Conservation (phyloP, 306 rosid genomes). For the Hylodesmum podocarpum region DNA sequence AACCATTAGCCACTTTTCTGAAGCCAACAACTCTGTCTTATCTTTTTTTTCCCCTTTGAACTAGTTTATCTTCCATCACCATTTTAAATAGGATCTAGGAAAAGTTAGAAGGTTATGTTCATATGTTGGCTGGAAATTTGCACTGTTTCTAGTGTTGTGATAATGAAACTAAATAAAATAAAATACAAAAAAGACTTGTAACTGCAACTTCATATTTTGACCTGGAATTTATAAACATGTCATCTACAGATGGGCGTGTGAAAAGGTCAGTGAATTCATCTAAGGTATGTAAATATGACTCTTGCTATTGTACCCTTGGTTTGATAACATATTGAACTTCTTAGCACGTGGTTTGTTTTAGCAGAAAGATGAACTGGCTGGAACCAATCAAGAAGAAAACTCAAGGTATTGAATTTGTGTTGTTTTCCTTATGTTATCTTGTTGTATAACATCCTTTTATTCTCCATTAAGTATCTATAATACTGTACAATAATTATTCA, state of each 20-base stretch:
- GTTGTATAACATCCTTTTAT: neutral
- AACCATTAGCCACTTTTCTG: neutral
- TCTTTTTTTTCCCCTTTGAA: neutral
- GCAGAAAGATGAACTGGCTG: conserved; percentile 51
- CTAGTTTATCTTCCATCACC: neutral
- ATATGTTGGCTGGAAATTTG: neutral
- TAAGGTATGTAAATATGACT: conserved; percentile 50
- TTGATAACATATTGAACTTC: conserved; percentile 26
- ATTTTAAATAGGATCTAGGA: neutral
- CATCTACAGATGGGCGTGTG: conserved; percentile 50
- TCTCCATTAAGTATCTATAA: conserved; percentile 9
- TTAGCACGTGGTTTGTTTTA: conserved; percentile 37
- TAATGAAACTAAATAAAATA: neutral
- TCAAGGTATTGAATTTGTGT: conserved; percentile 59
- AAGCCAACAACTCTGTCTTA: neutral
- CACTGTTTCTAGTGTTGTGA: neutral
- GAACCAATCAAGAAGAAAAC: conserved; percentile 68
- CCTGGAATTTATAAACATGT: conserved; percentile 39
- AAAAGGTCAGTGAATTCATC: conserved; percentile 41
- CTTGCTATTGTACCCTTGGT: conserved; percentile 26
- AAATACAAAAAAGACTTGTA: neutral
- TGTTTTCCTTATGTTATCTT: neutral
- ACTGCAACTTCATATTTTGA: conserved; percentile 19
- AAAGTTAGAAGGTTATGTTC: neutral
- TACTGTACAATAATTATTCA: conserved; percentile 39